A percentile compares a stretch with the other conserved stretches of the same genome.
Conservation (phyloP, 805 yeast genomes). For the Starmerella stigmatis region DNA sequence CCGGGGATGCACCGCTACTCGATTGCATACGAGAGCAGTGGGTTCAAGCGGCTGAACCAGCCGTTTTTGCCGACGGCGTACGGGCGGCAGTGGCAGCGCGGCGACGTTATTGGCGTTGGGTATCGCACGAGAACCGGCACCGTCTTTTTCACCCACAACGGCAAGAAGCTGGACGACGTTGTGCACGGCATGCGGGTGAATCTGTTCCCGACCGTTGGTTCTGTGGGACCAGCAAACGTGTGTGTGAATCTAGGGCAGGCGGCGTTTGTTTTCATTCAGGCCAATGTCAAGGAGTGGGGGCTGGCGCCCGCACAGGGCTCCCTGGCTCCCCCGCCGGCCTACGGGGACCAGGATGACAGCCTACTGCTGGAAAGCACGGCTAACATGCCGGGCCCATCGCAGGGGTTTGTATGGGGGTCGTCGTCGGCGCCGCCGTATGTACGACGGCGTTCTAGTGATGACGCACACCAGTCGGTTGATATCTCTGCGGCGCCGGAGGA, state of each 20-base stretch:
- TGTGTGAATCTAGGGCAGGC: constrained; percentile 82
- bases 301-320: constrained; percentile 82
- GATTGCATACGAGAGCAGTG: constrained; percentile 77
- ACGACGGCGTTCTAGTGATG: constrained; percentile 16
- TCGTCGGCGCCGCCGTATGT: constrained; percentile 20
- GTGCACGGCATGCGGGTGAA: constrained; percentile 61
- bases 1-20: constrained; percentile 88
- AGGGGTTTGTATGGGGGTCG: background rate
- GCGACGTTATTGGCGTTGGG: constrained; percentile 92
- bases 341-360: constrained; percentile 68
- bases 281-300: constrained; percentile 91
- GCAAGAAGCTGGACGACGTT: constrained; percentile 76
- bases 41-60: constrained; percentile 67
- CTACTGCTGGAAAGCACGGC: constrained; percentile 41
- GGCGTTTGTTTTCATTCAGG: constrained; percentile 85
- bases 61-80: constrained; percentile 45
- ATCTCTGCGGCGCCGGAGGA: background rate
- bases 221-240: constrained; percentile 69
- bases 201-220: constrained; percentile 81
- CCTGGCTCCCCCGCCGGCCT: constrained; percentile 89
- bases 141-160: constrained; percentile 87
- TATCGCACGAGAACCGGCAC: constrained; percentile 74
- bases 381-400: constrained; percentile 4
- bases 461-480: constrained; percentile 12
- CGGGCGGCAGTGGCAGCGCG: constrained; percentile 47